Evolutionary conservation across 257 asterid genomes (phyloP).

Genomic region (Paraleonurus japonicus): DNA sequence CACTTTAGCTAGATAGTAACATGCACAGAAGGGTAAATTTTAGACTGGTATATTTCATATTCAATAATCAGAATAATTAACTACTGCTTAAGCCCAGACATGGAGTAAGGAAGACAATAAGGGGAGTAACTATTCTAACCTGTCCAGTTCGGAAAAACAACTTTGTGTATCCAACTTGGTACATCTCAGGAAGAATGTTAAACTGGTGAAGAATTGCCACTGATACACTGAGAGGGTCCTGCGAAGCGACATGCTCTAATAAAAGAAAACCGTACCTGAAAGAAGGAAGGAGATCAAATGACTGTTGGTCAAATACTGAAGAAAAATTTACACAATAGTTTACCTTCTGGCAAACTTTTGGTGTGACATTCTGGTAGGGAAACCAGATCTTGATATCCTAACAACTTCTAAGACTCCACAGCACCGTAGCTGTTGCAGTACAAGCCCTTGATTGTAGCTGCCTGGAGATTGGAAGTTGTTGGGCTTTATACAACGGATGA

Average conservation of each 20-base stretch:
- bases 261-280: slow-evolving; percentile 96
- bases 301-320: slow-evolving; percentile 6
- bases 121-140: slow-evolving; percentile 39
- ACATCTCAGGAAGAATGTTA: slow-evolving; percentile 96
- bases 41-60: background rate
- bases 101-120: background rate
- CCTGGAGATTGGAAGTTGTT: slow-evolving; percentile 86
- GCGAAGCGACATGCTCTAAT: slow-evolving; percentile 86
- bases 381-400: slow-evolving; percentile 97
- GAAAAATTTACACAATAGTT: slow-evolving; percentile 3
- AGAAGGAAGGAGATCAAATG: slow-evolving; percentile 25
- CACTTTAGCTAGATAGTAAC: slow-evolving; percentile 5
- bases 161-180: slow-evolving; percentile 98
- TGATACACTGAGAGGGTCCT: slow-evolving; percentile 94
- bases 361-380: slow-evolving; percentile 93
- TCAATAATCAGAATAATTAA: slow-evolving; percentile 1
- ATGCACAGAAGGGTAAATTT: background rate
- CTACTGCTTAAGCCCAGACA: slow-evolving; percentile 13
- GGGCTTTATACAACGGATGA: slow-evolving; percentile 97
- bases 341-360: slow-evolving; percentile 96
- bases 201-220: slow-evolving; percentile 97
- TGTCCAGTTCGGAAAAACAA: slow-evolving; percentile 98
- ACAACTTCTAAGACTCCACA: slow-evolving; percentile 99
- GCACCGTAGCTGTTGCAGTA: slow-evolving; percentile 86
- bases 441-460: slow-evolving; percentile 73